Evolutionary conservation across 768 basidiomycete species (phyloP), one percentile per base, ranked within the genome.

Genomic region (Cystobasidium onofrii): DNA sequence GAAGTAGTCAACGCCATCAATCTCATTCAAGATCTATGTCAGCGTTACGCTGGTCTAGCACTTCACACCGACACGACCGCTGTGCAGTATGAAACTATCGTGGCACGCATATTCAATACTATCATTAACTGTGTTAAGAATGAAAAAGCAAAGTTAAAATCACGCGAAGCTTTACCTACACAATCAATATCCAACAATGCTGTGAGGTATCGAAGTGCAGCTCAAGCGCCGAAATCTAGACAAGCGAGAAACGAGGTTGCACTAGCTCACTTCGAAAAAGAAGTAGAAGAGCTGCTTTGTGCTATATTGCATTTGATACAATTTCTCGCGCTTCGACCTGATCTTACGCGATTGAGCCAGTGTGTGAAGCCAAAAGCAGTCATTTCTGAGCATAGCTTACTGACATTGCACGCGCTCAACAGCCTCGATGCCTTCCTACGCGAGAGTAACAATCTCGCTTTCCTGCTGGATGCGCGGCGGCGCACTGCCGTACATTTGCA

Each of bases 401-500:
- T 46, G 36, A 20, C n/a, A n/a, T n/a, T n/a, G n/a, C n/a, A n/a
- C n/a, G n/a, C 34, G 25, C 31, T 43, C 29, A n/a, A 50, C 18
- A 67, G 65, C 31, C 46, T 67, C 44, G 65, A 67, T 23, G 44
- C 65, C 4, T n/a, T 54, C 44, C 34, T 67, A 33, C 63, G 65
- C 18, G 65, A 67, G 23, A 41, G 20, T 15, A 54, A 15, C 20
- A 43, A 20, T 54, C 39, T 67, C 65, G 39, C 65, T 50, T 46
- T 50, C 18, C 44, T 46, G 10, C 10, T 67, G 41, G 34, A 67
- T 27, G 31, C 29, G 34, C 6, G 46, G 15, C 65, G 65, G 7
- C 7, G 41, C 12, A 2, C 41, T 13, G 25, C n/a, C 18, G 65
- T 67, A 6, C 65, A 67, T 54, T 46, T 41, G 7, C 27, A 43